Evolutionary conservation across 163 green algal species (phyloP).

Genomic region (Chlorella variabilis): DNA sequence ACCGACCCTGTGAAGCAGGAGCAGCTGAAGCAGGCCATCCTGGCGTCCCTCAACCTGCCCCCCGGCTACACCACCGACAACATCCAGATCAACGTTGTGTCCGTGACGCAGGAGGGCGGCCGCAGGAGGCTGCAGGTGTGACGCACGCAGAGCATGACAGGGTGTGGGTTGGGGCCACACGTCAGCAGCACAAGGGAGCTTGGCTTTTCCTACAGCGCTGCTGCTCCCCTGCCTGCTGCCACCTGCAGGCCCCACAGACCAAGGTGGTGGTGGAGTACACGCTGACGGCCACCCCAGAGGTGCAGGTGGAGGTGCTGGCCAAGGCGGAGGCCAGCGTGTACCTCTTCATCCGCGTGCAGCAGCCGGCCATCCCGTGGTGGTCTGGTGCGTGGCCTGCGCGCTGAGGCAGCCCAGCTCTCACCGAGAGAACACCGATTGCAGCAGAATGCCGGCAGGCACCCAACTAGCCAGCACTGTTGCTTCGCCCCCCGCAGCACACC

Average conservation of each 20-base stretch:
- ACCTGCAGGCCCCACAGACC: neutral
- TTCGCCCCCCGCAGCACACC: too few species aligned
- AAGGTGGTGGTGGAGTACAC: slow-evolving; percentile 22
- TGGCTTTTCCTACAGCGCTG: too few species aligned
- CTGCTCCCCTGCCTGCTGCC: neutral
- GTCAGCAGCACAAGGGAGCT: too few species aligned
- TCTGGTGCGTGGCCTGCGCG: neutral
- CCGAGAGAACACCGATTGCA: too few species aligned
- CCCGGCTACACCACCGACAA: slow-evolving; percentile 9
- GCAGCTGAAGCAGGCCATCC: slow-evolving; percentile 4
- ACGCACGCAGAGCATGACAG: too few species aligned
- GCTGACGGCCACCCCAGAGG: slow-evolving; percentile 1
- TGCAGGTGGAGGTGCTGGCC: neutral
- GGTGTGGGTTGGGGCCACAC: too few species aligned
- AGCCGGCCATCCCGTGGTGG: slow-evolving; percentile 27
- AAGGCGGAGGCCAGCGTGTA: slow-evolving; percentile 13
- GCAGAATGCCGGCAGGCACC: too few species aligned
- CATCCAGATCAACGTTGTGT: slow-evolving; percentile 3
- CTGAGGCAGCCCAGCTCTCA: neutral
- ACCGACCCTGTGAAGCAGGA: neutral
- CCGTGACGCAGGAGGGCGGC: neutral
- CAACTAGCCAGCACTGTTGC: too few species aligned
- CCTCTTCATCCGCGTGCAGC: slow-evolving; percentile 33
- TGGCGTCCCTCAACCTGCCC: neutral
- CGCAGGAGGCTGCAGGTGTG: neutral